Conservation (phyloP, 805 yeast genomes). For the Saccharomyces jurei region DNA sequence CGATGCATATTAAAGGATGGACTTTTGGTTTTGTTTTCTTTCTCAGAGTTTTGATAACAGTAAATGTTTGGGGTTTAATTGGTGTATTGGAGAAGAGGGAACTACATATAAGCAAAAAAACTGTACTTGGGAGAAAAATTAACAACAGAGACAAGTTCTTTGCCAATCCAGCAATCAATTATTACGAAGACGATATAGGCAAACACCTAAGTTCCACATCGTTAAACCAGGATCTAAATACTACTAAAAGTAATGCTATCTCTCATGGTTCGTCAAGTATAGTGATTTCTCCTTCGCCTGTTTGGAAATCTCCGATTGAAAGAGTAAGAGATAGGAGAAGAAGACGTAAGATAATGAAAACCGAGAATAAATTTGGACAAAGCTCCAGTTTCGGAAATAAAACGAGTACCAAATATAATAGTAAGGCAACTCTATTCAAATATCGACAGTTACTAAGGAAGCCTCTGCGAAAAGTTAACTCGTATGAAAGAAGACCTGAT, state of each 20-base stretch:
- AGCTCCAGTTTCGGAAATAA: background rate
- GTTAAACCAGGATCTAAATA: background rate
- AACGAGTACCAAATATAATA: conserved; percentile 1
- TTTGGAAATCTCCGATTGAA: conserved; percentile 10
- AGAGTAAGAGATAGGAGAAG: conserved; percentile 4
- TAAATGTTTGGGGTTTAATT: conserved; percentile 30
- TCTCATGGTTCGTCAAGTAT: background rate
- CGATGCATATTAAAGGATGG: conserved; percentile 14
- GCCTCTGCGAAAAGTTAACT: background rate
- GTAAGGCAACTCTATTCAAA: background rate
- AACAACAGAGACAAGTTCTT: conserved; percentile 24
- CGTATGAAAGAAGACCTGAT: background rate
- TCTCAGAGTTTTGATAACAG: conserved; percentile 22
- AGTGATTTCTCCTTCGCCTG: conserved; percentile 4
- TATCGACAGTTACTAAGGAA: background rate
- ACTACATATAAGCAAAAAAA: conserved; percentile 17
- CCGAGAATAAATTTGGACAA: background rate
- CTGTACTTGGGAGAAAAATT: conserved; percentile 28
- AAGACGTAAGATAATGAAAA: conserved; percentile 1
- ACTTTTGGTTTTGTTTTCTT: conserved; percentile 16
- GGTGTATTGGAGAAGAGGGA: conserved; percentile 26
- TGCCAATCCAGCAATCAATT: conserved; percentile 19
- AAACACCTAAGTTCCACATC: background rate
- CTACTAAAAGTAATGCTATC: background rate
- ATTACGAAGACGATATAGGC: conserved; percentile 4